Evolutionary conservation across 2,329 filamentous ascomycete genomes (phyloP), one percentile per base, ranked within the genome.

Genomic region (Mycocentrospora acerina): DNA sequence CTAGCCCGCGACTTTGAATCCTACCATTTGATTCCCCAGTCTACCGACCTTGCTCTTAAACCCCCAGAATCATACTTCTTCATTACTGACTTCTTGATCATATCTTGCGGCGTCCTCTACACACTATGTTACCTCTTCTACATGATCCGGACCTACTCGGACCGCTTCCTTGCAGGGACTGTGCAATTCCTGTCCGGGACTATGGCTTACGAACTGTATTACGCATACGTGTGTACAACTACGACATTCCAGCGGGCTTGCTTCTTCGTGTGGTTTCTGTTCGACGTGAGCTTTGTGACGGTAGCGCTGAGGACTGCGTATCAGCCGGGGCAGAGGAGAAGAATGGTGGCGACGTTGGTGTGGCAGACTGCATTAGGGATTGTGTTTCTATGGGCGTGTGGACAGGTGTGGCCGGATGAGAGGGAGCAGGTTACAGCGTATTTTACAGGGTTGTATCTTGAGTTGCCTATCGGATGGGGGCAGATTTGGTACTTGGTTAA

Each of bases 1-100:
- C 46, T 62, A 13, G 56, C 64, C 10, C 44, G 55, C n/a, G 27
- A 46, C 29, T 52, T 45, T 47, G 69, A 68, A 17, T 64, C 71
- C 35, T 70, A 73, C 53, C 68, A 79, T 13, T 68, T 77, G 2
- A 70, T 80, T 2, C 76, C 72, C 33, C 74, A 80, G 52, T 70
- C 78, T 37, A 70, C 71, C 14, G 75, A 78, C 48, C 55, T 68
- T 1, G 62, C 59, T 1, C 54, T 69, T 8, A 48, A 62, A 16
- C 67, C 67, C 0, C 67, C 65, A 10, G 58, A 70, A 44, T 64
- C 60, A 40, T 70, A 71, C 48, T 62, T 70, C 27, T 69, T 60
- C 48, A 53, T 70, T 10, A 67, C 68, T 40, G 67, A 71, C 53
- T 66, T 66, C 34, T 51, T 71, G 8, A 70, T 70, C 29, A 61